A percentile compares a stretch with the other conserved stretches of the same genome.
phyloP scores from a whole-genome alignment of 2,329 filamentous ascomycete genomes.

The Fusarium euwallaceae region DNA sequence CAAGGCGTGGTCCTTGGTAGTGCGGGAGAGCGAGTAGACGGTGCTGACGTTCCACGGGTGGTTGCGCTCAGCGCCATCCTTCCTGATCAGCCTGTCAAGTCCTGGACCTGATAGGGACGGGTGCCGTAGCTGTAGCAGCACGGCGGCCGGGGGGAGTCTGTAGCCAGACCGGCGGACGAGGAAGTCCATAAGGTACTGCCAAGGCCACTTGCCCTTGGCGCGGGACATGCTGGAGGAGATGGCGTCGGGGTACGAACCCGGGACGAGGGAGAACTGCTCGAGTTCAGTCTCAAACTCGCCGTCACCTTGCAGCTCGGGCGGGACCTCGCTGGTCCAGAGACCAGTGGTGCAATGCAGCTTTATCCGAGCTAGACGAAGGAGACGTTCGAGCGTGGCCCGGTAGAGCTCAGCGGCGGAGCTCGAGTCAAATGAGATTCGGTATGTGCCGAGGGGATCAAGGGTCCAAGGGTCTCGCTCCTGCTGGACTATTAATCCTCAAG shows the following conservation, averaged over 20 bases:
- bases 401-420: conserved; percentile 72
- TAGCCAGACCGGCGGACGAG: conserved; percentile 40
- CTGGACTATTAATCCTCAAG: conserved; percentile 60
- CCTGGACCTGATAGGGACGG: conserved; percentile 46
- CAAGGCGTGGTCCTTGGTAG: not conserved
- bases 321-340: conserved; percentile 50
- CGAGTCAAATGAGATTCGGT: conserved; percentile 77
- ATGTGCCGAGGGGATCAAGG: conserved; percentile 72
- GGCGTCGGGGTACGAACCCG: conserved; percentile 37
- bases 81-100: conserved; percentile 25
- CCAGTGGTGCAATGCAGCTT: conserved; percentile 47
- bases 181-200: conserved; percentile 43
- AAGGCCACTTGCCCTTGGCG: conserved; percentile 40
- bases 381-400: conserved; percentile 55
- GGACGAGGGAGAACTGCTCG: conserved; percentile 48
- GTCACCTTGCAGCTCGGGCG: conserved; percentile 40
- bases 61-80: conserved; percentile 23
- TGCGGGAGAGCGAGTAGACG: conserved; percentile 27
- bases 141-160: conserved; percentile 45
- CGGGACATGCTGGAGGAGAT: conserved; percentile 37
- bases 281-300: conserved; percentile 41
- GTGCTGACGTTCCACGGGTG: conserved; percentile 27
- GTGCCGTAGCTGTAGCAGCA: conserved; percentile 50
- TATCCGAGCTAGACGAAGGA: conserved; percentile 50
- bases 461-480: conserved; percentile 75